Conservation (phyloP, 2,329 filamentous ascomycete species). For the Colletotrichum chlorophyti region DNA sequence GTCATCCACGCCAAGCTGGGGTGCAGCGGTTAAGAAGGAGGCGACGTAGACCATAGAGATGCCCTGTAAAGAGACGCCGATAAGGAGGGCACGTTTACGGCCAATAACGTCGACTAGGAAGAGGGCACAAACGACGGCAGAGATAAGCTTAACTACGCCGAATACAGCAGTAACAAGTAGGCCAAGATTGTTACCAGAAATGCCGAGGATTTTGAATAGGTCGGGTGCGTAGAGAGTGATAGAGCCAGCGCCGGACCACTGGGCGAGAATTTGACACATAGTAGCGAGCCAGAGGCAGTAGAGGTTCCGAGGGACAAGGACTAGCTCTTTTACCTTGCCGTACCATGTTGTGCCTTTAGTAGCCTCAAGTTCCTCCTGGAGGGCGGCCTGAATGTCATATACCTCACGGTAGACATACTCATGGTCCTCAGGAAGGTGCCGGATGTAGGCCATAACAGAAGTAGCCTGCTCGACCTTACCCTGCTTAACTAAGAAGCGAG, state of each 20-base stretch:
- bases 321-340: constrained; percentile 72
- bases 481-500: constrained; percentile 73
- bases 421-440: constrained; percentile 64
- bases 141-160: constrained; percentile 74
- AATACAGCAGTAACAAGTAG: constrained; percentile 79
- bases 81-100: constrained; percentile 70
- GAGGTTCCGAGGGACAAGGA: constrained; percentile 71
- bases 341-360: constrained; percentile 69
- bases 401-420: constrained; percentile 69
- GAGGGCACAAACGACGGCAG: constrained; percentile 72
- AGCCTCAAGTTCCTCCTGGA: constrained; percentile 76
- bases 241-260: constrained; percentile 76
- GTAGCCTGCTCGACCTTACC: constrained; percentile 65
- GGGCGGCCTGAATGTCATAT: constrained; percentile 66
- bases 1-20: constrained; percentile 59
- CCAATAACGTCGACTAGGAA: constrained; percentile 83
- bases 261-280: constrained; percentile 73
- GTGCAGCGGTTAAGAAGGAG: constrained; percentile 66
- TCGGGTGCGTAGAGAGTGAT: constrained; percentile 81
- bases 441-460: constrained; percentile 61
- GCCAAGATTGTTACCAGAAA: constrained; percentile 70
- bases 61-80: constrained; percentile 67
- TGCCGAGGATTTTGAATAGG: constrained; percentile 75
- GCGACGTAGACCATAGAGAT: constrained; percentile 70
- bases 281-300: constrained; percentile 75